phyloP scores from a whole-genome alignment of 306 rosid genomes.

The Glycine tomentella region DNA sequence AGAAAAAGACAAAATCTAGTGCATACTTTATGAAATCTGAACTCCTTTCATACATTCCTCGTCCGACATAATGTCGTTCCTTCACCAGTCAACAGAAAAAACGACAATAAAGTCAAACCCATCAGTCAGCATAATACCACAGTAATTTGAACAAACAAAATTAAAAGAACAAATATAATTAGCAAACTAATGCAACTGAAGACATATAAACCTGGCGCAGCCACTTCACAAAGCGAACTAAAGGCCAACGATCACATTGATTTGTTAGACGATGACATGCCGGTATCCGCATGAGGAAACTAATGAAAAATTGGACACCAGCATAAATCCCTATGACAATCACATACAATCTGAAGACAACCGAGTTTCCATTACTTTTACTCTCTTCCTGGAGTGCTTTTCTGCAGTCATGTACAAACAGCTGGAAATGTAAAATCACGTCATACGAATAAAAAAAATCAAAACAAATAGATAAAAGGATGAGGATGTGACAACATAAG shows the following conservation, averaged over 20 bases:
- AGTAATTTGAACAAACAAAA: constrained; percentile 37
- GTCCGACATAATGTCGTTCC: constrained; percentile 96
- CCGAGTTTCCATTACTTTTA: constrained; percentile 54
- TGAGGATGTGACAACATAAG: constrained; percentile 13
- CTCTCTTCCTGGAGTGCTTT: constrained; percentile 88
- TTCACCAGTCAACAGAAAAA: constrained; percentile 47
- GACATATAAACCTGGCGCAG: constrained; percentile 89
- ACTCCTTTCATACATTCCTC: constrained; percentile 94
- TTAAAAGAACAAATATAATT: constrained; percentile 7
- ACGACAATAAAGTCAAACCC: constrained; percentile 19
- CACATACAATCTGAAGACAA: constrained; percentile 67
- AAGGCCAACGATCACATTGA: constrained; percentile 86
- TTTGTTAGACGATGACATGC: constrained; percentile 79
- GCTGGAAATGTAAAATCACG: constrained; percentile 30
- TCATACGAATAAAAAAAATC: not conserved
- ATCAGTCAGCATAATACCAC: constrained; percentile 37
- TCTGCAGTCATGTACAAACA: constrained; percentile 59
- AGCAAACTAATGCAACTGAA: constrained; percentile 38
- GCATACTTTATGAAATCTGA: constrained; percentile 88
- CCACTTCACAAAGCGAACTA: constrained; percentile 89
- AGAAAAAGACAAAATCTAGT: constrained; percentile 17
- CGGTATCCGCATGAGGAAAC: constrained; percentile 91
- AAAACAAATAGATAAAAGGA: constrained; percentile 25
- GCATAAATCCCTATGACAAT: constrained; percentile 83
- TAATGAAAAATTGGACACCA: constrained; percentile 81